A percentile compares a stretch with the other conserved stretches of the same genome.
phyloP scores from a whole-genome alignment of 164 flowering plant genomes.

The Platanus orientalis region DNA sequence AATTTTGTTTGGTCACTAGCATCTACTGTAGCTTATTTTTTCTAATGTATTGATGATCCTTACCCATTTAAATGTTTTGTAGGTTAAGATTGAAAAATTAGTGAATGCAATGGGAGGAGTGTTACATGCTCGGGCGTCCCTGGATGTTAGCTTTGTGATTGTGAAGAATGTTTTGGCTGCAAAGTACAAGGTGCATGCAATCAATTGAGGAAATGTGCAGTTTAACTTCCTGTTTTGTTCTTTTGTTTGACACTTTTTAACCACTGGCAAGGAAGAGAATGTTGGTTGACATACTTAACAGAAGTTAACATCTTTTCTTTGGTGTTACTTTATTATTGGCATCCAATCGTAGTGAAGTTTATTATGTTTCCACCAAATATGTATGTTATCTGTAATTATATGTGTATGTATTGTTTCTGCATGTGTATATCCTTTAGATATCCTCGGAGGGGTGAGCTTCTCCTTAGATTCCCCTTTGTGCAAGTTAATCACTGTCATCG shows the following conservation, averaged over 20 bases:
- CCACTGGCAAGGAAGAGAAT: not conserved
- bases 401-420: too few relatives aligned
- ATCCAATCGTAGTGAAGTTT: not conserved
- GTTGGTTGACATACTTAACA: not conserved
- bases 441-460: too few relatives aligned
- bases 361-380: not conserved
- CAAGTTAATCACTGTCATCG: too few relatives aligned
- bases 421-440: too few relatives aligned
- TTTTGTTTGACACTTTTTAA: not conserved
- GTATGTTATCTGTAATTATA: not conserved
- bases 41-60: not conserved
- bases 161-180: conserved; percentile 82
- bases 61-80: conserved; percentile 14
- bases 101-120: conserved; percentile 88
- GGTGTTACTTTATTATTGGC: not conserved
- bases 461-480: too few relatives aligned
- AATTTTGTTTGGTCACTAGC: not conserved
- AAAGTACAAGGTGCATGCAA: conserved; percentile 79
- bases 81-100: conserved; percentile 65
- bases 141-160: conserved; percentile 78
- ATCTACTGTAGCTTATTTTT: not conserved
- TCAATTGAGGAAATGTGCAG: conserved; percentile 1
- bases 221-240: not conserved
- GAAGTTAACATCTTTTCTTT: not conserved
- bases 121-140: conserved; percentile 48